Evolutionary conservation across 148 eudicot genomes (phyloP), one percentile per base, ranked within the genome.

Genomic region (Chenopodium berlandieri): DNA sequence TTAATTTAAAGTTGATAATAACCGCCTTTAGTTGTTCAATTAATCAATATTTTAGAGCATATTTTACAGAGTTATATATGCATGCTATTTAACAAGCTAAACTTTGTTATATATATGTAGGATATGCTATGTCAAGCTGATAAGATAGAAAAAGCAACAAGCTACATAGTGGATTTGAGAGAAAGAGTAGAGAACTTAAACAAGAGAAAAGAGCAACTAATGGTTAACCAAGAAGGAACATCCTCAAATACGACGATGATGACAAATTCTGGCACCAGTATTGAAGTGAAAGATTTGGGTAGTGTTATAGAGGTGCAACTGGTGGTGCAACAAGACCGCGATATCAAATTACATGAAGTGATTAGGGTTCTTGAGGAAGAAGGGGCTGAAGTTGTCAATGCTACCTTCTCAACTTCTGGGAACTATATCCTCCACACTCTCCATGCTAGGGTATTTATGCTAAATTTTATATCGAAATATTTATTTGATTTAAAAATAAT

Each of bases 351-450:
- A 0, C 44, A 63, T 71, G 56, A 88, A 77, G 82, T 82, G 12
- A 72, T 90, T 23, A 75, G 73, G 9, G 48, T 85, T 75, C 81
- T 90, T 44, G 84, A 88, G 19, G 90, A 90, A 19, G 92, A 85
- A 88, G 92, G 90, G n/a, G 82, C 86, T 58, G 89, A 88, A 64
- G 92, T 88, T n/a, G 79, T 81, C 1, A 83, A 82, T 69, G 79
- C 83, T 22, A 81, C 32, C 69, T 25, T 73, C 37, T 78, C 80
- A 1, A 79, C 66, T 11, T 4, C 46, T 48, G 89, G 71, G 3
- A 71, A 82, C 60, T 81, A 80, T 67, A 73, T 77, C 19, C 76
- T 78, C 75, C 87, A 82, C 73, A 88, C 81, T 4, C 77, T 89
- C 22, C 87, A 86, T 77, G 89, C 89, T 63, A 56, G 86, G 89